Percentiles rank a stretch among this genome's conserved stretches.
Evolutionary conservation across 2,329 filamentous ascomycete species (phyloP).

Genomic region (Thielaviopsis ethacetica): DNA sequence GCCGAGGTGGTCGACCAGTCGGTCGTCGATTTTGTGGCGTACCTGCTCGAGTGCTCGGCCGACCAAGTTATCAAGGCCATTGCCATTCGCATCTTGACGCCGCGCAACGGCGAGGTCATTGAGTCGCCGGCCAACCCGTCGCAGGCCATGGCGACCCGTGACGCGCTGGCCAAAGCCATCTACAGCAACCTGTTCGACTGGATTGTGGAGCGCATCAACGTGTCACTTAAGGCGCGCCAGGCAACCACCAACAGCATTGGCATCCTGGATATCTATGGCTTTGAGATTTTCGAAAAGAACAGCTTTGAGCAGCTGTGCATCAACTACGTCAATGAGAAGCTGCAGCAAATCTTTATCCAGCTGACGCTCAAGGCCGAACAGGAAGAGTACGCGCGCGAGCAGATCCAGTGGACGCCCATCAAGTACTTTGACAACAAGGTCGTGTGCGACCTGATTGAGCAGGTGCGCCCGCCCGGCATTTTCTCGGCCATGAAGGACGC

Average conservation of each 20-base stretch:
- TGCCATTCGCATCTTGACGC: constrained; percentile 70
- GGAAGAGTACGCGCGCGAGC: constrained; percentile 87
- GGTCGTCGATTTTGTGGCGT: constrained; percentile 86
- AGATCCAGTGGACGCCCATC: constrained; percentile 98
- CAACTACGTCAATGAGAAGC: constrained; percentile 98
- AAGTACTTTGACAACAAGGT: constrained; percentile 99
- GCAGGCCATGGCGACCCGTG: constrained; percentile 73
- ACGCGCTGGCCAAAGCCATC: constrained; percentile 86
- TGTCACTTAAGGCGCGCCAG: constrained; percentile 65
- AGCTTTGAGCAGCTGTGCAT: constrained; percentile 98
- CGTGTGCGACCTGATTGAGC: constrained; percentile 92
- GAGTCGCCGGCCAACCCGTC: constrained; percentile 70
- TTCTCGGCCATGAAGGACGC: constrained; percentile 96
- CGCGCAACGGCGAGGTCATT: constrained; percentile 48
- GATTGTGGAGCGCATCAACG: constrained; percentile 88
- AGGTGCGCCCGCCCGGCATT: constrained; percentile 73
- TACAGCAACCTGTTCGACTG: constrained; percentile 98
- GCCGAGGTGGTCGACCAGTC: constrained; percentile 76
- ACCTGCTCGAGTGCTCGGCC: constrained; percentile 75
- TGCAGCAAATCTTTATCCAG: constrained; percentile 98
- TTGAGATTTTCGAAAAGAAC: constrained; percentile 98
- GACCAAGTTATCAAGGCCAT: constrained; percentile 71
- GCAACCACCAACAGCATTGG: constrained; percentile 71
- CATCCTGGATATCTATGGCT: constrained; percentile 97
- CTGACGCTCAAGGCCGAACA: constrained; percentile 92